Conservation (phyloP, 2,329 filamentous ascomycete species). For the Metarhizium sp. region DNA sequence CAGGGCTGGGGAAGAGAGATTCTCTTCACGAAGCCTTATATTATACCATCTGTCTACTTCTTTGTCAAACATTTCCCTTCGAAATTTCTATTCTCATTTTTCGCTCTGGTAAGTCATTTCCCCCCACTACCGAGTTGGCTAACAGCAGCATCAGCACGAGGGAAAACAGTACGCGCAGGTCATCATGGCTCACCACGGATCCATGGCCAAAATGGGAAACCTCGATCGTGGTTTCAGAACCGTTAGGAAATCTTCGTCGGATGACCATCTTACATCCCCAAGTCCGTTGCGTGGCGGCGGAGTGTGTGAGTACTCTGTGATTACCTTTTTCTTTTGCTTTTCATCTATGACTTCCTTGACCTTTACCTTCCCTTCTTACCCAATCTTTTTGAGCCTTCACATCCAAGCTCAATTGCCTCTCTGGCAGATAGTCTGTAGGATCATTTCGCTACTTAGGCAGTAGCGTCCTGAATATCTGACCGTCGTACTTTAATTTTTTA, state of each 20-base stretch:
- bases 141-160: neutral
- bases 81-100: neutral
- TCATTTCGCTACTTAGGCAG: no score
- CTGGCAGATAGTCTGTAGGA: no score
- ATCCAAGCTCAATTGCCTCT: no score
- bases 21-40: neutral
- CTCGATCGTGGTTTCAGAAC: neutral
- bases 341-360: neutral
- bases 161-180: neutral
- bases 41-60: neutral
- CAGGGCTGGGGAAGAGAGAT: neutral
- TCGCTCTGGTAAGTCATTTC: neutral
- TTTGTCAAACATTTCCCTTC: neutral
- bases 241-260: conserved; percentile 3
- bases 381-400: no score
- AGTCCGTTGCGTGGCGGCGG: neutral
- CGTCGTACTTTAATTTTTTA: no score
- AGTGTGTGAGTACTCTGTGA: neutral
- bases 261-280: neutral
- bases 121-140: neutral
- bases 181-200: neutral
- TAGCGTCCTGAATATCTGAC: no score
- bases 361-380: neutral
- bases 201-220: neutral
- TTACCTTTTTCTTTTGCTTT: neutral